Percentiles rank a stretch among this genome's conserved stretches.
phyloP scores from a whole-genome alignment of 805 yeast species.

The Lachancea kluyveri region DNA sequence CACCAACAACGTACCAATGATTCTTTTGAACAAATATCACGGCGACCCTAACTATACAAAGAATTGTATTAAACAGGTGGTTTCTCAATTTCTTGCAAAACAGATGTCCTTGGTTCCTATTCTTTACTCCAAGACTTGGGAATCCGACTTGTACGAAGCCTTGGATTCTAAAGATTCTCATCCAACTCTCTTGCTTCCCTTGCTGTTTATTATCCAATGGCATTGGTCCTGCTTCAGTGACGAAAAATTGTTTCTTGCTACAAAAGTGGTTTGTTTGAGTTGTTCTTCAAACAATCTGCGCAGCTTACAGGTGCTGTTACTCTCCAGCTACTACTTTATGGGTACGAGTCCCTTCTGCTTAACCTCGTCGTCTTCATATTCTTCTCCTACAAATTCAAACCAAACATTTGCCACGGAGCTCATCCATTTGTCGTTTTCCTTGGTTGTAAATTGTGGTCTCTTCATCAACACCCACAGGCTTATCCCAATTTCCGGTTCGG shows the following conservation, averaged over 20 bases:
- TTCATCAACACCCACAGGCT: constrained; percentile 20
- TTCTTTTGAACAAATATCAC: constrained; percentile 6
- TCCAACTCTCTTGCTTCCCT: constrained; percentile 15
- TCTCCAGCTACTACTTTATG: constrained; percentile 26
- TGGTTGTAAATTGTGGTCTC: constrained; percentile 19
- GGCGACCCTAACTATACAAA: constrained; percentile 4
- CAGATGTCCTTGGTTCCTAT: constrained; percentile 9
- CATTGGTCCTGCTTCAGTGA: constrained; percentile 27
- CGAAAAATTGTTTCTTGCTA: constrained; percentile 19
- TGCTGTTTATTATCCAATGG: constrained; percentile 24
- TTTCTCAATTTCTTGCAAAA: constrained; percentile 6
- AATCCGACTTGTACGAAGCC: constrained; percentile 1
- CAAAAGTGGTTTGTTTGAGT: constrained; percentile 19
- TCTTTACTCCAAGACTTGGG: constrained; percentile 4
- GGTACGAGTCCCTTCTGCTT: constrained; percentile 7
- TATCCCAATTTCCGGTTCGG: constrained; percentile 7
- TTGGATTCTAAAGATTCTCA: constrained; percentile 5
- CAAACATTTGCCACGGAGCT: constrained; percentile 17
- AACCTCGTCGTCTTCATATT: constrained; percentile 8
- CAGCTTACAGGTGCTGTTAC: constrained; percentile 18
- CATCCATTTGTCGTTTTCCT: constrained; percentile 14
- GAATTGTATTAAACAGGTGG: constrained; percentile 2
- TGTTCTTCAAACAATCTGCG: constrained; percentile 13
- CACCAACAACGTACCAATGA: constrained; percentile 7
- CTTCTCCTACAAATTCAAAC: constrained; percentile 7